phyloP scores from a whole-genome alignment of 345 rosid species.

The Odontarrhena argentea region DNA sequence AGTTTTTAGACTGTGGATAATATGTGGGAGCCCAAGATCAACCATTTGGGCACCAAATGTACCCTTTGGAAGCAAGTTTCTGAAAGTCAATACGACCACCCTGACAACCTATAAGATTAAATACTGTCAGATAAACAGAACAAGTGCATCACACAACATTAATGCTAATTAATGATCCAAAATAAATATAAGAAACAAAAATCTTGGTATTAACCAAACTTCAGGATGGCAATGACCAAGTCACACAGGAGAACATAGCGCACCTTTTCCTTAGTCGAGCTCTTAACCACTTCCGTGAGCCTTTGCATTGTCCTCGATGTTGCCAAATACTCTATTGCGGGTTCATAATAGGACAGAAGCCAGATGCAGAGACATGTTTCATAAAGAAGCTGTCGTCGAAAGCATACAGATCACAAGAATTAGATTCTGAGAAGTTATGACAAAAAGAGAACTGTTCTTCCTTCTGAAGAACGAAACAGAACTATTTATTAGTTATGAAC shows the following conservation, averaged over 20 bases:
- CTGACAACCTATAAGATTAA: conserved; percentile 72
- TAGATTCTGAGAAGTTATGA: conserved; percentile 27
- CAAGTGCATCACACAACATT: not conserved
- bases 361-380: conserved; percentile 94
- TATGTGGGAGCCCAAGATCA: conserved; percentile 89
- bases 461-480: conserved; percentile 19
- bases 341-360: conserved; percentile 92
- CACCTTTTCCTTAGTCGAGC: conserved; percentile 96
- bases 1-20: conserved; percentile 81
- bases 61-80: conserved; percentile 81
- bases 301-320: conserved; percentile 82
- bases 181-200: conserved; percentile 1
- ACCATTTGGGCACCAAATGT: conserved; percentile 96
- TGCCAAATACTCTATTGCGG: conserved; percentile 84
- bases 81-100: conserved; percentile 78
- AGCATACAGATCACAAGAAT: conserved; percentile 22
- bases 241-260: conserved; percentile 33
- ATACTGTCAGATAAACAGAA: conserved; percentile 30
- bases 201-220: conserved; percentile 16
- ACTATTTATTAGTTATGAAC: not conserved
- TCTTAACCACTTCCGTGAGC: conserved; percentile 77
- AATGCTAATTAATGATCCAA: conserved; percentile 1
- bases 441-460: conserved; percentile 3
- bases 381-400: conserved; percentile 74
- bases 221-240: conserved; percentile 12